Evolutionary conservation across 1,284 basidiomycete genomes (phyloP), one percentile per base, ranked within the genome.

Genomic region (Ceratobasidium papillatum): DNA sequence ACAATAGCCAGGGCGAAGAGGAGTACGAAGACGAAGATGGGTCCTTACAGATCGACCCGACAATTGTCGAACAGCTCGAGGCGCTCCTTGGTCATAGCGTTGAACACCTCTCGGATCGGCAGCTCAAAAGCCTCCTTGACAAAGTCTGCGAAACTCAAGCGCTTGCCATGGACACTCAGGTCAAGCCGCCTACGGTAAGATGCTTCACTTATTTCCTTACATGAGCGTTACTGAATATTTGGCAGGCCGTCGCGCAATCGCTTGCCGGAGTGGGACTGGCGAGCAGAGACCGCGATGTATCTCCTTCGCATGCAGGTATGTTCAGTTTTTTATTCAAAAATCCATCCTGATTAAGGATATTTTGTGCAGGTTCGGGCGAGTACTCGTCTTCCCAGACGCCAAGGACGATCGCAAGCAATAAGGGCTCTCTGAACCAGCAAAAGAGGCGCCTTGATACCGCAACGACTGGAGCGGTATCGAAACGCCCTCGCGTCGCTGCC

Each of bases 181-280:
- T 43, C 34, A 19, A 62, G 59, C 38, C 34, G 22, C 1, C 59
- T 62, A 14, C 38, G 59, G 59, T 62, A 25, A 43, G 59, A 14
- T 32, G 22, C 11, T 25, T 25, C 14, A 43, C 5, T 19, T 30
- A n/a, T 11, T 56, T 4, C 7, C 56, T 38, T 25, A 25, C 11
- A 30, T 62, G n/a, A 3, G 11, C 12, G 9, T 25, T 25, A 43
- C 34, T 62, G n/a, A 62, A 19, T 14, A 12, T 7, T 62, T 43
- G 34, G 56, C 22, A 62, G 59, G 22, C 59, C 36, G 25, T 62
- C 59, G 5, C 59, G 36, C 34, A 62, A 62, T 14, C 59, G 36
- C 11, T 12, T 25, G 34, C 59, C 59, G 38, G 59, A 62, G 36
- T 62, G 59, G 59, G 59, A 62, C 59, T 62, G 59, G 59, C 32